Conservation (phyloP, 192 early-diverging fungal genomes). For the Ramicandelaber brevisporus region DNA sequence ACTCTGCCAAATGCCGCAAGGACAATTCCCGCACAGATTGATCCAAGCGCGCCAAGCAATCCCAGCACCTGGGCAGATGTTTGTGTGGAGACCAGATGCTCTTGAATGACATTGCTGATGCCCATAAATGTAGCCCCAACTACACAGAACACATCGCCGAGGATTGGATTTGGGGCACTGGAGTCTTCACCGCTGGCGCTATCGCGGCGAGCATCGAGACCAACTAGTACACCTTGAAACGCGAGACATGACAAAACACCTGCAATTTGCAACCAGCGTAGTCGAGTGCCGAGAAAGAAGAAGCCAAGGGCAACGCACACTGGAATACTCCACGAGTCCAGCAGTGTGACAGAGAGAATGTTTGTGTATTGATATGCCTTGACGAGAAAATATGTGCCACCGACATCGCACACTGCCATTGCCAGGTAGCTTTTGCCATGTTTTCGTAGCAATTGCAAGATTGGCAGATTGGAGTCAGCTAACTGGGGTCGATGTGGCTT, state of each 20-base stretch:
- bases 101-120: conserved; percentile 40
- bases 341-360: conserved; percentile 43
- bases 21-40: conserved; percentile 43
- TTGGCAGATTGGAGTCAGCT: too few relatives aligned
- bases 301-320: conserved; percentile 39
- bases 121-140: conserved; percentile 48
- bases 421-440: too few relatives aligned
- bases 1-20: conserved; percentile 35
- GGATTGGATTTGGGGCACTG: conserved; percentile 21
- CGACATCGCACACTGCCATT: conserved; percentile 40
- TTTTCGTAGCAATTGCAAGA: too few relatives aligned
- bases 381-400: conserved; percentile 60
- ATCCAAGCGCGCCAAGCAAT: conserved; percentile 42
- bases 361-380: conserved; percentile 59
- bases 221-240: conserved; percentile 37
- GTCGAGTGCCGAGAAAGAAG: conserved; percentile 33
- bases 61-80: conserved; percentile 52
- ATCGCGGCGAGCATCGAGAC: conserved; percentile 40
- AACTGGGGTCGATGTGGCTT: too few relatives aligned
- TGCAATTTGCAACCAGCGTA: conserved; percentile 32
- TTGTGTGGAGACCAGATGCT: conserved; percentile 36
- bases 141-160: conserved; percentile 47
- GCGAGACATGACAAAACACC: conserved; percentile 38
- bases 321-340: conserved; percentile 56
- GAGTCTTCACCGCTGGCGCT: conserved; percentile 30